These are phyloP conservation scores for Anacardium occidentale DNA, from an alignment of 345 rosid species.

Conservation along the genomic window DNA sequence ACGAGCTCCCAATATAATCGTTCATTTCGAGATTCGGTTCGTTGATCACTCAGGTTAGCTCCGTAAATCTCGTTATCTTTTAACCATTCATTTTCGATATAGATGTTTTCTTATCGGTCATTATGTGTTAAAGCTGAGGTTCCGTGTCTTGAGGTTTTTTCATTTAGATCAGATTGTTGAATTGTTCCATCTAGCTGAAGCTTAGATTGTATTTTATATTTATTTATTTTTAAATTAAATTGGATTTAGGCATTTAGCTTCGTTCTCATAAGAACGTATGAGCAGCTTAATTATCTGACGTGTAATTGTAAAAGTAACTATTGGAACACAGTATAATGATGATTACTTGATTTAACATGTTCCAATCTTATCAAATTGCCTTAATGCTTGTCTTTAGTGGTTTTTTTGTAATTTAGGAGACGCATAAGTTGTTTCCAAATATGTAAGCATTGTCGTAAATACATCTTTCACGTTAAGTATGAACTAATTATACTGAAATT, in stretches of 20 bases:
- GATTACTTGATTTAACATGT: background rate
- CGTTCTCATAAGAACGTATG: background rate
- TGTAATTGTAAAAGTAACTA: background rate
- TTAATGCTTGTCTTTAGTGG: background rate
- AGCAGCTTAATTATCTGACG: background rate
- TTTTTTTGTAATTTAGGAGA: background rate
- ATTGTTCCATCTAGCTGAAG: background rate
- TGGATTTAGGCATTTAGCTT: background rate
- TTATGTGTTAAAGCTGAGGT: background rate
- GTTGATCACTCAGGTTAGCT: slow-evolving; percentile 29
- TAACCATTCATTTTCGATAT: background rate
- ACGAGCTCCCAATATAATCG: slow-evolving; percentile 10
- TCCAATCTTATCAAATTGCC: background rate
- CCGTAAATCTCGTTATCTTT: slow-evolving; percentile 1
- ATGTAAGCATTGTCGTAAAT: background rate
- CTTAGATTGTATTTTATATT: background rate
- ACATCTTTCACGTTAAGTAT: background rate
- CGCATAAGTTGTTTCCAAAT: background rate
- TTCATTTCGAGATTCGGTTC: slow-evolving; percentile 14
- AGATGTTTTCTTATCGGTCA: background rate
- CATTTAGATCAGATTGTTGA: background rate
- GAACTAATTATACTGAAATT: background rate
- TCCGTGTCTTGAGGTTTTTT: slow-evolving; percentile 3
- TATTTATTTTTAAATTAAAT: background rate
- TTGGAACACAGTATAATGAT: background rate